Evolutionary conservation across 768 basidiomycete species (phyloP), one percentile per base, ranked within the genome.

Genomic region (Psilocybe cubensis): DNA sequence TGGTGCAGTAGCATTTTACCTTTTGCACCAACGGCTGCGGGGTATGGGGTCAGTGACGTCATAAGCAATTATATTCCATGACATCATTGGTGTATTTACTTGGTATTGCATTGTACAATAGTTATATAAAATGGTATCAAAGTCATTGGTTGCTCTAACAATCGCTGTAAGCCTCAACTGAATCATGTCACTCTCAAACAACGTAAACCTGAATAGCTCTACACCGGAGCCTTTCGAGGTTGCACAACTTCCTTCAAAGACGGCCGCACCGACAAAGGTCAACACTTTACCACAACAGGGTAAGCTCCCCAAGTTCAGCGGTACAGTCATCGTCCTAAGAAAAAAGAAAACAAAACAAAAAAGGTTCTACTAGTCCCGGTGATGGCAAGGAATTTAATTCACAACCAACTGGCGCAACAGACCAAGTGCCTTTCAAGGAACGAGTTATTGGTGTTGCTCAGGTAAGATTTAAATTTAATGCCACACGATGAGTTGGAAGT

Each of bases 351-450:
- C n/a, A 10, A 14, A n/a, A 38, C n/a, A 14, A 38, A 10, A 38
- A 31, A 79, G 78, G 63, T 25, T 73, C 76, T 1, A 66, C 72
- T 0, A 62, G 66, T 31, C 74, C 76, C 10, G 74, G 66, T n/a
- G 74, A 74, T 51, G 76, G 76, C 18, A 44, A 54, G 1, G 67
- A 71, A 33, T 69, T 76, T 2, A 72, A 64, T 54, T 60, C 60
- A 20, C 52, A 45, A 38, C 12, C 56, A 66, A 11, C 47, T 12
- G 21, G 25, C 33, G 25, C 24, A 21, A 62, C 57, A 48, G 69
- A 54, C 28, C 70, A 74, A 50, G 76, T 80, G 27, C 75, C 84
- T 12, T 87, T 86, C 73, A 86, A 84, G 66, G 84, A 87, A 44
- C 77, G 74, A 56, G 81, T 85, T 7, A 78, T 85, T 44, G 85